phyloP scores from a whole-genome alignment of 164 flowering plant species.

The Nymphaea colorata region DNA sequence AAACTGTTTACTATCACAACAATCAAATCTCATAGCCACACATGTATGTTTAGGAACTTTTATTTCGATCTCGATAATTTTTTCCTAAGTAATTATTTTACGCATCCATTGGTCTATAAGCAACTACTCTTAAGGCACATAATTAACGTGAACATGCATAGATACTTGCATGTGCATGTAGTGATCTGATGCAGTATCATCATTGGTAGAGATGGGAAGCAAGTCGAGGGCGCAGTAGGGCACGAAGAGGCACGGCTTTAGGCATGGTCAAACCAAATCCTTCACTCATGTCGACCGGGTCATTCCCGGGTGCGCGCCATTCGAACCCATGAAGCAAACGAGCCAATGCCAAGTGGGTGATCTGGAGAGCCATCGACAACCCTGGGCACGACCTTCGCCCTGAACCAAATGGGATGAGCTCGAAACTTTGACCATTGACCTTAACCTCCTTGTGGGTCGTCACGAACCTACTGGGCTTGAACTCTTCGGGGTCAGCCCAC shows the following conservation, averaged over 20 bases:
- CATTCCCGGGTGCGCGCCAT: background rate
- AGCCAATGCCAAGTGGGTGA: slow-evolving; percentile 2
- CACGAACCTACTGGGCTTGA: slow-evolving; percentile 4
- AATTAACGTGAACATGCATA: no score
- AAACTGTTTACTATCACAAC: no score
- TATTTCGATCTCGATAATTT: no score
- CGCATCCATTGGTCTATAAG: background rate
- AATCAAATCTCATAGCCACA: background rate
- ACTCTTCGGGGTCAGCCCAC: slow-evolving; percentile 4
- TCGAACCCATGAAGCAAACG: slow-evolving; percentile 7
- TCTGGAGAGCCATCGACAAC: background rate
- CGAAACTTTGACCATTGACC: slow-evolving; percentile 4
- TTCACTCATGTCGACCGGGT: slow-evolving; percentile 5
- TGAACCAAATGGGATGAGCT: slow-evolving; percentile 7
- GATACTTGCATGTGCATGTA: background rate
- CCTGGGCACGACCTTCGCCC: slow-evolving; percentile 9
- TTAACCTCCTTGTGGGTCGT: slow-evolving; percentile 4
- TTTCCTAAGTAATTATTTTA: no score
- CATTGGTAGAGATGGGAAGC: slow-evolving; percentile 10
- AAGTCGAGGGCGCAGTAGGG: slow-evolving; percentile 23
- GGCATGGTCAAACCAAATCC: background rate
- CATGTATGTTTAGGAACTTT: background rate
- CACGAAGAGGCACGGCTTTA: slow-evolving; percentile 30
- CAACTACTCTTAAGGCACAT: background rate
- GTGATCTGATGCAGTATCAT: background rate